These are phyloP conservation scores for Podila epigama DNA, from an alignment of 192 early-diverging fungal species.

Conservation along the genomic window DNA sequence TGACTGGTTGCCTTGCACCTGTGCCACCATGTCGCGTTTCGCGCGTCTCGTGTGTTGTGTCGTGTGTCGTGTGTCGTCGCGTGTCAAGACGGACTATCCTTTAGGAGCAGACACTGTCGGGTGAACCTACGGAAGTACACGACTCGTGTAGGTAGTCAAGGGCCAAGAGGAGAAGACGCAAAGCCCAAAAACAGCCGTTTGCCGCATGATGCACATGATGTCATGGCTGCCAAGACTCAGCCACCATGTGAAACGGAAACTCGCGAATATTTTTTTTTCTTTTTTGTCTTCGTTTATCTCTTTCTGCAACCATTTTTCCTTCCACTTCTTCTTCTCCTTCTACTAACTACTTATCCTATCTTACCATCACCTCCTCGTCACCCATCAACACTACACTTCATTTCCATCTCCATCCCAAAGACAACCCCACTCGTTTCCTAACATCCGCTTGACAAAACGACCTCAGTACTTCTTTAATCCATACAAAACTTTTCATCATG, in stretches of 20 bases:
- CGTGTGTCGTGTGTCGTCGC: too few species aligned
- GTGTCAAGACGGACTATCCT: too few species aligned
- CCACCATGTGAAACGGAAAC: not conserved
- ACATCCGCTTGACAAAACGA: not conserved
- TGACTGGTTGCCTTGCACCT: too few species aligned
- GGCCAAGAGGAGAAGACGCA: too few species aligned
- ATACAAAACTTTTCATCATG: constrained; percentile 17
- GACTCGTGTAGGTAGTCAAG: too few species aligned
- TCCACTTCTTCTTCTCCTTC: not conserved
- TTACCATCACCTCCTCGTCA: not conserved
- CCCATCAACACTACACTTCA: too few species aligned
- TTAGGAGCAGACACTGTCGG: too few species aligned
- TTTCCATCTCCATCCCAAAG: not conserved
- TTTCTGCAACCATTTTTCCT: not conserved
- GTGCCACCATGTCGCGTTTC: too few species aligned
- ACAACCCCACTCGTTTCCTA: not conserved
- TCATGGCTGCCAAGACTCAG: not conserved
- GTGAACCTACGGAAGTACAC: too few species aligned
- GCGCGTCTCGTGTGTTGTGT: too few species aligned
- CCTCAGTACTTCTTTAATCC: too few species aligned
- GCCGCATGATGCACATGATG: not conserved
- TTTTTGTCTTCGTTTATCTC: not conserved
- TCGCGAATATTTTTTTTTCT: not conserved
- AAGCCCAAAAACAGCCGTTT: too few species aligned
- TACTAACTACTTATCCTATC: not conserved